phyloP scores from a whole-genome alignment of 805 yeast species.

The Hanseniaspora meyeri region DNA sequence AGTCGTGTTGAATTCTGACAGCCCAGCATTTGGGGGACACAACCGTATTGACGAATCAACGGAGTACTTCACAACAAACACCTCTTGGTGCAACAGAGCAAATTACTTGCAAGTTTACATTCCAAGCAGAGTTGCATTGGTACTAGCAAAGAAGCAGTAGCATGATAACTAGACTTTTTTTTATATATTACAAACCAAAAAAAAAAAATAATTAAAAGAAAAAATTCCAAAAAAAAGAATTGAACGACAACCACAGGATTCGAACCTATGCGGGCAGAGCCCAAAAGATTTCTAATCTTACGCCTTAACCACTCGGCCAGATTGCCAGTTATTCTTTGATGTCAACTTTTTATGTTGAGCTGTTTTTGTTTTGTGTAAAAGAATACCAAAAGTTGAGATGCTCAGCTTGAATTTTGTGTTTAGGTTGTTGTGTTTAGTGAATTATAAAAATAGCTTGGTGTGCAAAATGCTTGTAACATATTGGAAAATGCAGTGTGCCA shows the following conservation, averaged over 20 bases:
- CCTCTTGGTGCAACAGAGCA: slow-evolving; percentile 66
- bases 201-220: not conserved
- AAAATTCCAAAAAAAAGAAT: slow-evolving; percentile 21
- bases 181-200: not conserved
- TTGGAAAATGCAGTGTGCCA: no score
- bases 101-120: slow-evolving; percentile 67
- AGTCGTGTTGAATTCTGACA: slow-evolving; percentile 66
- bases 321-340: slow-evolving; percentile 26
- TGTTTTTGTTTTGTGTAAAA: no score
- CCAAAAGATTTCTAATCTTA: slow-evolving; percentile 49
- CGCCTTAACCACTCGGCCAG: slow-evolving; percentile 34
- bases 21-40: slow-evolving; percentile 67
- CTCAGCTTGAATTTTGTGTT: no score
- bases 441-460: no score
- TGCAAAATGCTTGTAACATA: no score
- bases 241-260: slow-evolving; percentile 60
- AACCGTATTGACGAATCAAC: slow-evolving; percentile 47
- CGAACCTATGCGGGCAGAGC: slow-evolving; percentile 55
- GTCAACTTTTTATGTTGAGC: not conserved
- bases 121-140: slow-evolving; percentile 65
- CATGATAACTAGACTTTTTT: no score
- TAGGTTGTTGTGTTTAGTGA: no score
- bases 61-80: slow-evolving; percentile 56
- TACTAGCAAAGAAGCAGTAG: slow-evolving; percentile 33
- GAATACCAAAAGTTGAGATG: no score